Base-by-base conservation (phyloP, 805 yeast species). In the Torulaspora quercuum region DNA sequence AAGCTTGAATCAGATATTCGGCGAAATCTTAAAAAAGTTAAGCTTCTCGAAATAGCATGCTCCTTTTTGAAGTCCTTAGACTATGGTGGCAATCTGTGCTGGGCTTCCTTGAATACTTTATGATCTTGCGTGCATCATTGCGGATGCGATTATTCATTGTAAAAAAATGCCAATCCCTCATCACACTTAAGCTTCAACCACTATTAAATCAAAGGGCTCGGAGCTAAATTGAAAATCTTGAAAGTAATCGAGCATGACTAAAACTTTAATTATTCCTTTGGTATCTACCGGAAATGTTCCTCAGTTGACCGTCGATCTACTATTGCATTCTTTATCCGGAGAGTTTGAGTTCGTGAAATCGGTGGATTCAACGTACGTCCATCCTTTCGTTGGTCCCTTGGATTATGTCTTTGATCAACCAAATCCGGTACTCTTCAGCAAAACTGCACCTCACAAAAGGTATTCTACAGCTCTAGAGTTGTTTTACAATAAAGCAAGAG, bases 281-380 rank as follows among this genome's bases (percentile, higher is more conserved):
- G 82, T 92, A 0, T 78, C 96, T 3, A 73, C 85, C 5, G 97
- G 95, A 6, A 92, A 90, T 52, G 82, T 88, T 3, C 94, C 97
- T 0, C 98, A 92, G 57, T 64, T 90, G 32, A 63, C 89, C 0
- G 59, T 74, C 5, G 97, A 89, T 58, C 65, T 89, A 19, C 61
- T 90, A 16, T 66, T 88, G 7, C 82, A 81, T 50, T 57, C 64
- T 5, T 25, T 42, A 25, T 75, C 80, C n/a, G 61, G 73, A 15
- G 68, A 67, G 4, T 73, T 80, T 40, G 44, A 59, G 38, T 73
- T 72, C 24, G 67, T 80, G 3, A 77, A 73, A 7, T 53, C 73
- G 10, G 60, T 89, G 18, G 82, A 82, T 49, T 79, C 78, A 34
- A 57, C 65, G 3, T 74, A 67, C 45, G 59, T 88, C 6, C 84